phyloP scores from a whole-genome alignment of 192 early-diverging fungal species.

The Umbelopsis ramanniana region DNA sequence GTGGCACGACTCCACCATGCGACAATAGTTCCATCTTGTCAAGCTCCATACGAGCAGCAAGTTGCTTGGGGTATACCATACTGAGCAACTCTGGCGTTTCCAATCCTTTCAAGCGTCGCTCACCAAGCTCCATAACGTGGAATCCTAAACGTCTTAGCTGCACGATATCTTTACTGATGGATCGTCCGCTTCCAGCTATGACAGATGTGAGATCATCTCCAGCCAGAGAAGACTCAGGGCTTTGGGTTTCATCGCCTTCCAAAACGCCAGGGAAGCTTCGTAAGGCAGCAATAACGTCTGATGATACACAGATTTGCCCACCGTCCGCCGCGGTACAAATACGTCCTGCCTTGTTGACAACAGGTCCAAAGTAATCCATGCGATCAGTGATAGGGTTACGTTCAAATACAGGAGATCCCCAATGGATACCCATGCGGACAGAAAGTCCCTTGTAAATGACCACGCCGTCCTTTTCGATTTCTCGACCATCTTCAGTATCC shows the following conservation, averaged over 20 bases:
- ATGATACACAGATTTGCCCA: slow-evolving; percentile 86
- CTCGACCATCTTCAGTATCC: slow-evolving; percentile 73
- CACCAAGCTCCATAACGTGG: slow-evolving; percentile 75
- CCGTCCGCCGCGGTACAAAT: slow-evolving; percentile 87
- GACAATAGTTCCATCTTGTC: slow-evolving; percentile 41
- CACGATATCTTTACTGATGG: slow-evolving; percentile 30
- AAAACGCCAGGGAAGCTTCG: slow-evolving; percentile 38
- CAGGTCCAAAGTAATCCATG: slow-evolving; percentile 97
- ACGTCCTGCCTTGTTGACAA: slow-evolving; percentile 88
- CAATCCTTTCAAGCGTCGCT: slow-evolving; percentile 84
- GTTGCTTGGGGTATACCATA: slow-evolving; percentile 62
- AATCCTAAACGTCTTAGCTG: slow-evolving; percentile 72
- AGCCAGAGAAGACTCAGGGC: neutral
- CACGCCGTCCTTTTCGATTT: slow-evolving; percentile 66
- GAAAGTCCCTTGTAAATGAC: slow-evolving; percentile 85
- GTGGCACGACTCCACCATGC: slow-evolving; percentile 26
- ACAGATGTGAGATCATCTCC: slow-evolving; percentile 16
- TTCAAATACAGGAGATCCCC: slow-evolving; percentile 86
- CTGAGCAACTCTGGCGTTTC: slow-evolving; percentile 86
- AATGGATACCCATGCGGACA: slow-evolving; percentile 94
- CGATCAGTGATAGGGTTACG: slow-evolving; percentile 86
- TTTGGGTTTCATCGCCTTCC: slow-evolving; percentile 3
- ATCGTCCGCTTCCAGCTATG: slow-evolving; percentile 2
- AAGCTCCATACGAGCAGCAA: slow-evolving; percentile 51
- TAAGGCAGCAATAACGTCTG: slow-evolving; percentile 63